Evolutionary conservation across 2,329 filamentous ascomycete species (phyloP).

Genomic region (Phaeosphaeria sp.): DNA sequence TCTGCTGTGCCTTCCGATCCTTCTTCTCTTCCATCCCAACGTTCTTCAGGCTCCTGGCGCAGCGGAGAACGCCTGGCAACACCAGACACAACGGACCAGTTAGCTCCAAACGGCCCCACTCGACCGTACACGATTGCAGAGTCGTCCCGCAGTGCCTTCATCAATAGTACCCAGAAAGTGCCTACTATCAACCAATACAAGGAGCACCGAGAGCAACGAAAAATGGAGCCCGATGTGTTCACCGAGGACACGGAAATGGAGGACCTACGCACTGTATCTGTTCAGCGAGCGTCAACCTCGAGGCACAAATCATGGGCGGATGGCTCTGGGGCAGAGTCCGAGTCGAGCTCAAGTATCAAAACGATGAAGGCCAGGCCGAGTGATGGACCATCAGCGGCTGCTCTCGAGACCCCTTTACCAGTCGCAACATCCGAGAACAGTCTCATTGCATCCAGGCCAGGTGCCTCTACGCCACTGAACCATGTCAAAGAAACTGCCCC

Average conservation of each 20-base stretch:
- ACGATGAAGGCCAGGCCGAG: conserved; percentile 33
- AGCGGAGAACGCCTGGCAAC: conserved; percentile 22
- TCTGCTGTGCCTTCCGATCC: conserved; percentile 22
- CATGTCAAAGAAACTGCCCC: conserved; percentile 21
- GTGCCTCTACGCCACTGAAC: conserved; percentile 15
- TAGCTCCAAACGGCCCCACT: conserved; percentile 5
- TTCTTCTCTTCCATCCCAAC: conserved; percentile 23
- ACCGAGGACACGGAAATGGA: conserved; percentile 32
- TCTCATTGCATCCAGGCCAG: conserved; percentile 9
- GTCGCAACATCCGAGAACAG: conserved; percentile 10
- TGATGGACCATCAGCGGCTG: conserved; percentile 12
- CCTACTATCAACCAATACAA: conserved; percentile 39
- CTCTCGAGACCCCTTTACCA: conserved; percentile 11
- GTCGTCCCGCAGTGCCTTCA: conserved; percentile 49
- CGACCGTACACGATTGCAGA: conserved; percentile 32
- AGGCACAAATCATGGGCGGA: conserved; percentile 42
- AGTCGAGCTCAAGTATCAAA: conserved; percentile 25
- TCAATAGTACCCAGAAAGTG: conserved; percentile 53
- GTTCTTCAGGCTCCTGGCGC: conserved; percentile 24
- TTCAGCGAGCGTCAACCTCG: neutral
- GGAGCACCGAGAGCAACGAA: conserved; percentile 7
- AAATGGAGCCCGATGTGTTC: conserved; percentile 11
- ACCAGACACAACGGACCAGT: conserved; percentile 22
- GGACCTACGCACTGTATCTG: conserved; percentile 22
- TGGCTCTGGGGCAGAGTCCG: conserved; percentile 47